Conservation (phyloP, 148 eudicot genomes). For the Cornus suecica region DNA sequence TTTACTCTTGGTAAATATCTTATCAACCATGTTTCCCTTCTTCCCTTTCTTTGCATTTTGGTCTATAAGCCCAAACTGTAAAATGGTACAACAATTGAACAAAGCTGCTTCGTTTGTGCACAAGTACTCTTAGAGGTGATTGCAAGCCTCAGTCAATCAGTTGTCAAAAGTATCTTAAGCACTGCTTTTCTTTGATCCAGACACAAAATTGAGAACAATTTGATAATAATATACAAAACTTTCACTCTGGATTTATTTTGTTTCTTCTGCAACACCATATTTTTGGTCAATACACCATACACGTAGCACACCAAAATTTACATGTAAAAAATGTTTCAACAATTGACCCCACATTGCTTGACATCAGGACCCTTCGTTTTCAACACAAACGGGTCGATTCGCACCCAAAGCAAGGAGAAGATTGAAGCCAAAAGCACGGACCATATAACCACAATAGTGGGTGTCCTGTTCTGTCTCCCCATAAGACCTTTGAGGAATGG, state of each 20-base stretch:
- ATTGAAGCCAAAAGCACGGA: conserved; percentile 88
- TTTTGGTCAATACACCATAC: conserved; percentile 6
- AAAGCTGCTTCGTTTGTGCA: conserved; percentile 5
- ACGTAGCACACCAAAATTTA: conserved; percentile 16
- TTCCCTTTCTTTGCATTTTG: neutral
- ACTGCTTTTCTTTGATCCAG: conserved; percentile 7
- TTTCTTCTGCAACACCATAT: conserved; percentile 20
- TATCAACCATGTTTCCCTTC: neutral
- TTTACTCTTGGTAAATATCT: neutral
- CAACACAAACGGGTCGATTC: conserved; percentile 84
- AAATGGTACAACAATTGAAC: neutral
- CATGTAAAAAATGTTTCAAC: conserved; percentile 34
- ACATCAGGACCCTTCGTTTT: conserved; percentile 89
- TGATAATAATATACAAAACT: conserved; percentile 15
- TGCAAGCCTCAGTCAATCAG: neutral
- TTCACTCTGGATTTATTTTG: conserved; percentile 24
- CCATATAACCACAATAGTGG: conserved; percentile 94
- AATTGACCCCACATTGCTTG: conserved; percentile 84
- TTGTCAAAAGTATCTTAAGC: neutral
- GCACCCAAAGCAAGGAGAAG: conserved; percentile 96
- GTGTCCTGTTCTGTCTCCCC: conserved; percentile 97
- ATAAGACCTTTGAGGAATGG: conserved; percentile 98
- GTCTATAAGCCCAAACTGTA: neutral
- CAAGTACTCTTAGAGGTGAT: neutral
- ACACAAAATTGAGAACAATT: conserved; percentile 22